phyloP scores from a whole-genome alignment of 2,329 filamentous ascomycete species.

The Pyrenophora seminiperda region DNA sequence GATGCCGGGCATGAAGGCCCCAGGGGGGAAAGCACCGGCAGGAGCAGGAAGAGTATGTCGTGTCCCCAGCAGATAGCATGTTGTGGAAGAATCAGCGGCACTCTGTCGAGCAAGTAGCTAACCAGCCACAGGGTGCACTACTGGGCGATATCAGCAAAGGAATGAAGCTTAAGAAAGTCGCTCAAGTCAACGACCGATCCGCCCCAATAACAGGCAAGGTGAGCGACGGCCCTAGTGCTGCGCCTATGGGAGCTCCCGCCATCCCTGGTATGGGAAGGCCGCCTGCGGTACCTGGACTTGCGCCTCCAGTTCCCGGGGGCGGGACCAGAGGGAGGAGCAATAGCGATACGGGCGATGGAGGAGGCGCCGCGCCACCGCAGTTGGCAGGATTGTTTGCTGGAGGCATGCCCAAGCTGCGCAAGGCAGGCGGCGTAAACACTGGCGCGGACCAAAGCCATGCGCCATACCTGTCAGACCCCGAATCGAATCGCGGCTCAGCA shows the following conservation, averaged over 20 bases:
- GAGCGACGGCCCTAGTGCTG: conserved; percentile 61
- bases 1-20: conserved; percentile 44
- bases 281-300: conserved; percentile 65
- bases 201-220: conserved; percentile 70
- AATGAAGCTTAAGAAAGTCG: conserved; percentile 73
- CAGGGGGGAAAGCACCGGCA: conserved; percentile 36
- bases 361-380: conserved; percentile 65
- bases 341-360: conserved; percentile 67
- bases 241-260: conserved; percentile 75
- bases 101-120: conserved; percentile 26
- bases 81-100: conserved; percentile 4
- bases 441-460: conserved; percentile 66
- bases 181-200: conserved; percentile 90
- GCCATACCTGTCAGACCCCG: conserved; percentile 82
- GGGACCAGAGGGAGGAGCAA: conserved; percentile 73
- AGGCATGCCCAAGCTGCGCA: conserved; percentile 94
- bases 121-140: conserved; percentile 71
- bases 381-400: conserved; percentile 87
- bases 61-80: background rate
- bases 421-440: conserved; percentile 70
- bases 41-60: conserved; percentile 45
- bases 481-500: conserved; percentile 58
- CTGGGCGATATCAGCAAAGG: conserved; percentile 89
- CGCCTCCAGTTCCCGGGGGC: conserved; percentile 67
- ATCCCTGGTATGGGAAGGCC: conserved; percentile 65